Conservation (phyloP, 768 basidiomycete species). For the Boletus sp. region DNA sequence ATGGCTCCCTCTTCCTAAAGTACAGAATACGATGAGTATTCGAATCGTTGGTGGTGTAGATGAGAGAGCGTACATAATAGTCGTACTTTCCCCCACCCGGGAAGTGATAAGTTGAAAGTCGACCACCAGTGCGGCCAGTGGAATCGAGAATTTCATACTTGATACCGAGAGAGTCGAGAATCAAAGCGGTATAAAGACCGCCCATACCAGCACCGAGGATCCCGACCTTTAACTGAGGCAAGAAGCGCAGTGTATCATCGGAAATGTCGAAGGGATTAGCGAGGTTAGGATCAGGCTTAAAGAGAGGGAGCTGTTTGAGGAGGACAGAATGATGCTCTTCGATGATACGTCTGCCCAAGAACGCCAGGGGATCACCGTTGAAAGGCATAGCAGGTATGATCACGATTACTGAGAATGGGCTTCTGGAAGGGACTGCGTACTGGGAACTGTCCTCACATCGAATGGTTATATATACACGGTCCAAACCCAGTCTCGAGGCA, state of each 20-base stretch:
- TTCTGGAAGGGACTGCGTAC: not conserved
- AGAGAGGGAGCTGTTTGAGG: conserved; percentile 1
- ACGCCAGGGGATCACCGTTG: conserved; percentile 16
- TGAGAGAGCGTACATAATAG: conserved; percentile 33
- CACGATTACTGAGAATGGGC: not conserved
- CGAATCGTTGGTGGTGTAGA: not conserved
- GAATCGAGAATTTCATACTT: conserved; percentile 47
- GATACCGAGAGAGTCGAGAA: conserved; percentile 42
- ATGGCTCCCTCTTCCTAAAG: conserved; percentile 40
- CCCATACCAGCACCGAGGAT: conserved; percentile 22
- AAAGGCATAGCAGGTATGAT: conserved; percentile 8
- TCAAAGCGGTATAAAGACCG: conserved; percentile 46
- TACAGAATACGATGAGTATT: not conserved
- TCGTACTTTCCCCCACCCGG: conserved; percentile 28
- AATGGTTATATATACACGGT: not conserved
- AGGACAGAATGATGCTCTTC: conserved; percentile 12
- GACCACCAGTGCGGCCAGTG: conserved; percentile 40
- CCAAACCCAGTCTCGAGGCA: not conserved
- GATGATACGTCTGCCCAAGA: conserved; percentile 13
- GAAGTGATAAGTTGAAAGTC: conserved; percentile 45
- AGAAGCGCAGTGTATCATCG: not conserved
- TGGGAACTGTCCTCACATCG: not conserved
- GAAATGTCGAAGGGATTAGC: not conserved
- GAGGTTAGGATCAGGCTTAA: not conserved
- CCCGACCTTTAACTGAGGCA: conserved; percentile 11